Percentiles rank a stretch among this genome's conserved stretches.
Conservation (phyloP, 2,329 filamentous ascomycete genomes). For the Phoma sp. region DNA sequence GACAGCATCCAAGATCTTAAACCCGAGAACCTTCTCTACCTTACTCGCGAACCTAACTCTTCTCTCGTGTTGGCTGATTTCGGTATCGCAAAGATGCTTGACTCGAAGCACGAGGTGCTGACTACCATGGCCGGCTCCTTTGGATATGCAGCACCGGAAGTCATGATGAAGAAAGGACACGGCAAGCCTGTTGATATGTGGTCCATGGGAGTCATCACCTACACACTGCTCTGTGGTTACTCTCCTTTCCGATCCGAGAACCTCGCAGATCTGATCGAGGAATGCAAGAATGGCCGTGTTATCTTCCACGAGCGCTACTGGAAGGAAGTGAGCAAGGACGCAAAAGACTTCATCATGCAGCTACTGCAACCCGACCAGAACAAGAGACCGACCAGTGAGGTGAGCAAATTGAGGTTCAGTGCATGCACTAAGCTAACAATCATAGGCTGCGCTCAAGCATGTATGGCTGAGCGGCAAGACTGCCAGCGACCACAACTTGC, state of each 20-base stretch:
- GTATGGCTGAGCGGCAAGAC: constrained; percentile 90
- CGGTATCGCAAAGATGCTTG: constrained; percentile 97
- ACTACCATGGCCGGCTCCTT: constrained; percentile 99
- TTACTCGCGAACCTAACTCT: constrained; percentile 77
- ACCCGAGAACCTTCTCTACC: constrained; percentile 95
- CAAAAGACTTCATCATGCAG: constrained; percentile 88
- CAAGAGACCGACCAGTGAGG: constrained; percentile 77
- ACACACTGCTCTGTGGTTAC: constrained; percentile 96
- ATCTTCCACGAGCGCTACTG: constrained; percentile 98
- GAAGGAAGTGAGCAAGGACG: constrained; percentile 94
- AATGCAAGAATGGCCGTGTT: constrained; percentile 82
- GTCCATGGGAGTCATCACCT: constrained; percentile 98
- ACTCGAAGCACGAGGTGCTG: constrained; percentile 86
- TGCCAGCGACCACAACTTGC: constrained; percentile 92
- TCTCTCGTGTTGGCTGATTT: constrained; percentile 95
- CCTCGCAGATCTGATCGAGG: constrained; percentile 88
- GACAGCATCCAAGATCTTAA: constrained; percentile 75
- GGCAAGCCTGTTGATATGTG: constrained; percentile 99
- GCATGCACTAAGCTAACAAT: constrained; percentile 18
- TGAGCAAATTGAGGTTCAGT: constrained; percentile 43
- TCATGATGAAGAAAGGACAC: constrained; percentile 97
- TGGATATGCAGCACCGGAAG: constrained; percentile 95
- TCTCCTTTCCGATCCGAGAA: constrained; percentile 97
- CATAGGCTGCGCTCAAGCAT: constrained; percentile 76
- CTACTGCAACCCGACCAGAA: constrained; percentile 81